Percentiles rank a stretch among this genome's conserved stretches.
Conservation (phyloP, 306 rosid species). For the Lagenaria siceraria region DNA sequence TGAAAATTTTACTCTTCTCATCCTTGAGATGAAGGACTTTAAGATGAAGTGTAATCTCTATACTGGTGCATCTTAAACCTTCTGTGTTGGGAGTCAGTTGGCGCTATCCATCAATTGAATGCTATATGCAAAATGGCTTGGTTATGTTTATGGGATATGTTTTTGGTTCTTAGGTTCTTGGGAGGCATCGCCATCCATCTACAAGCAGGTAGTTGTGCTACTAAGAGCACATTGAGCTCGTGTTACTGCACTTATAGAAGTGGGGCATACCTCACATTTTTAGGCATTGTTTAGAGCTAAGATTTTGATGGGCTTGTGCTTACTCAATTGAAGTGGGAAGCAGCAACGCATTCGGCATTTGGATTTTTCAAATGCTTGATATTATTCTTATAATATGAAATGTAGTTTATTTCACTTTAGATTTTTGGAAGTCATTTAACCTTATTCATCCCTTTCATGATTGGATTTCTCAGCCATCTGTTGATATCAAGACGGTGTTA, state of each 20-base stretch:
- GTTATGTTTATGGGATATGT: neutral
- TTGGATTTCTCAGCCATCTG: constrained; percentile 49
- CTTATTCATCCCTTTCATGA: neutral
- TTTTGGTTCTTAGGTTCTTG: neutral
- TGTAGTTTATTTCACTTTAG: neutral
- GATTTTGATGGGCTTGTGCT: neutral
- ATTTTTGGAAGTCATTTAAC: constrained; percentile 5
- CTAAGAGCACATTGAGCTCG: neutral
- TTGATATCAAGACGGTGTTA: constrained; percentile 89
- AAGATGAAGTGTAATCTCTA: neutral
- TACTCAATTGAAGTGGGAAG: neutral
- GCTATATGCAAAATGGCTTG: neutral
- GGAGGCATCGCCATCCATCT: neutral
- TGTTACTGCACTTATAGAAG: neutral
- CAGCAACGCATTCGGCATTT: neutral
- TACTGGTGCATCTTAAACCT: neutral
- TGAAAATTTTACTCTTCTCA: neutral
- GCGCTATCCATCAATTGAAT: neutral
- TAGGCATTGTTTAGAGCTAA: neutral
- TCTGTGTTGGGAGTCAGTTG: neutral
- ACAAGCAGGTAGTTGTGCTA: neutral
- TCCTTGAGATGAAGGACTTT: neutral
- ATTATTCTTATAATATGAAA: neutral
- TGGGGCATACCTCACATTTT: neutral
- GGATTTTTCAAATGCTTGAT: neutral